Evolutionary conservation across 2,329 filamentous ascomycete species (phyloP), one percentile per base, ranked within the genome.

Genomic region (Huntiella abstrusa): DNA sequence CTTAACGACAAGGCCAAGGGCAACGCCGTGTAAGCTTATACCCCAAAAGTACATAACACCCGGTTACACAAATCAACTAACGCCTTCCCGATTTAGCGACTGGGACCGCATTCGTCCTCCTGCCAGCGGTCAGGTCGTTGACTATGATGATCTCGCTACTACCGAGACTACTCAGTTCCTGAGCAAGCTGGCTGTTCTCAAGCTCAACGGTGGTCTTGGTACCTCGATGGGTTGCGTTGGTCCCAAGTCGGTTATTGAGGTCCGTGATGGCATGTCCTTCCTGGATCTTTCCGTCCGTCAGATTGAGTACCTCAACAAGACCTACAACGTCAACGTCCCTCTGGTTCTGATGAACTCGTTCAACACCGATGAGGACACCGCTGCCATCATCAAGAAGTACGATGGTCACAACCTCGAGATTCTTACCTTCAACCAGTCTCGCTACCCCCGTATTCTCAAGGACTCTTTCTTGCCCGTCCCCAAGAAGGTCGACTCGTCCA

Each of bases 311-410:
- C 80, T 98, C 56, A 98, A 98, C 80, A 83, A 87, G 64, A 96
- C 86, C 54, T 96, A 95, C 71, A 76, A 82, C 57, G 85, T 92
- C 64, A 96, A 95, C 62, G 91, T 98, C 33, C 91, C 91, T 42
- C 95, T 98, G 66, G 79, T 98, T 55, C 80, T 98, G 57, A 98
- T 98, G 91, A 98, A 98, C 80, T 96, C 91, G 47, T 98, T 98
- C 83, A 98, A 98, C 77, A 98, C 91, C 62, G 87, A 98, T 64
- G 77, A 88, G 58, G 91, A 98, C 62, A 98, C 91, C 44, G 86
- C 87, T 52, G 86, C 85, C 66, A 98, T 98, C 68, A 98, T 98
- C 73, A 98, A 98, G 79, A 98, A 98, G 73, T 98, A 96, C 69
- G 88, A 98, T 71, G 91, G 91, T 53, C 91, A 98, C 77, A 95